Conservation (phyloP, 176 grass and related monocot species). For the Tillandsia fasciculata region DNA sequence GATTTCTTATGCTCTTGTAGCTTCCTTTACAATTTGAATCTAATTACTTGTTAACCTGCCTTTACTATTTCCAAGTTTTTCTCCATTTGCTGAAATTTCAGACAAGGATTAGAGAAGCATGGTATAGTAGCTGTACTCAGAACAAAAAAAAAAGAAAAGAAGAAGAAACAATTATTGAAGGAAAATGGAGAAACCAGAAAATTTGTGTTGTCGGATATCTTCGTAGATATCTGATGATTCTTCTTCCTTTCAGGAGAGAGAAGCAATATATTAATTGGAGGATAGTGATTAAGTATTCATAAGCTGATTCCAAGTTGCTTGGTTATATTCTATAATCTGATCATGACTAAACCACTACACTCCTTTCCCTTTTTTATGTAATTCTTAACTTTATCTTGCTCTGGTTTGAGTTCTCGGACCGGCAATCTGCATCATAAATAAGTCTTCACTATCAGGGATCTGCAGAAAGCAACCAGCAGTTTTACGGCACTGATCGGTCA, state of each 20-base stretch:
- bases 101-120: no score
- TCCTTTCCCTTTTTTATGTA: not conserved
- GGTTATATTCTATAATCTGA: not conserved
- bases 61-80: no score
- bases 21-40: constrained; percentile 8
- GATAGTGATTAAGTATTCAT: not conserved
- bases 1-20: constrained; percentile 13
- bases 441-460: constrained; percentile 41
- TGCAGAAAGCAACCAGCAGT: constrained; percentile 79
- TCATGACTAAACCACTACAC: not conserved
- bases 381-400: not conserved
- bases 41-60: not conserved
- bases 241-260: not conserved
- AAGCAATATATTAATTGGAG: no score
- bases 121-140: no score
- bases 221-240: not conserved
- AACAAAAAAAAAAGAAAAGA: no score
- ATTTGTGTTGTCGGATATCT: no score
- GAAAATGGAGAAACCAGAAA: no score
- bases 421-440: not conserved
- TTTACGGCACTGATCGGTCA: constrained; percentile 88
- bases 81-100: no score
- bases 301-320: not conserved
- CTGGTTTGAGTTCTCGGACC: not conserved
- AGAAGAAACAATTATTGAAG: no score